phyloP scores from a whole-genome alignment of 2,329 filamentous ascomycete species.

The Dactylella cylindrospora region DNA sequence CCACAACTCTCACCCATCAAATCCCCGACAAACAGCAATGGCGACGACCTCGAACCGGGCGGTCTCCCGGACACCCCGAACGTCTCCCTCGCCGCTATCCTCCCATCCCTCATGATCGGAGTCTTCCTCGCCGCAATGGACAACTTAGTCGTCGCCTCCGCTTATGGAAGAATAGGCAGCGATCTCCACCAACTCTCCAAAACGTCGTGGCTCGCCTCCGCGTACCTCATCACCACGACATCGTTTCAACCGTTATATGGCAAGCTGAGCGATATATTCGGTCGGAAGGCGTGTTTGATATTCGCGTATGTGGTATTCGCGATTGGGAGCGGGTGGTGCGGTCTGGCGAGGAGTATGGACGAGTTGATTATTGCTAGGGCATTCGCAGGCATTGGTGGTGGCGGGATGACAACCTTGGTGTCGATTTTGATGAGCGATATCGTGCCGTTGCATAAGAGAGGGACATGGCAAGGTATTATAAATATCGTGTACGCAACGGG shows the following conservation, averaged over 20 bases:
- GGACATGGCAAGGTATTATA: constrained; percentile 72
- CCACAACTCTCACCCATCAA: constrained; percentile 6
- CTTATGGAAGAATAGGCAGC: constrained; percentile 74
- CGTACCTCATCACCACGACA: constrained; percentile 72
- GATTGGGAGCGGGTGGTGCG: constrained; percentile 65
- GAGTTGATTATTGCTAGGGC: constrained; percentile 66
- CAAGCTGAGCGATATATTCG: constrained; percentile 70
- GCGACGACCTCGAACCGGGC: neutral
- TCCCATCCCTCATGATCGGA: constrained; percentile 37
- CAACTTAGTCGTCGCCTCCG: constrained; percentile 67
- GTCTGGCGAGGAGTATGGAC: constrained; percentile 64
- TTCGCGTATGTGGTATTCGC: constrained; percentile 67
- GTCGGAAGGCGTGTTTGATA: constrained; percentile 66
- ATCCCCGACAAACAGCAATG: constrained; percentile 4
- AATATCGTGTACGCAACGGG: constrained; percentile 72
- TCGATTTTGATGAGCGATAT: constrained; percentile 71
- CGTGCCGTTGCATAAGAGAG: constrained; percentile 68
- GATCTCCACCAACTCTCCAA: constrained; percentile 73
- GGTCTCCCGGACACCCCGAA: constrained; percentile 15
- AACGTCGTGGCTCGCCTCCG: constrained; percentile 72
- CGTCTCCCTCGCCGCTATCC: constrained; percentile 20
- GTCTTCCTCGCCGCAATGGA: constrained; percentile 72
- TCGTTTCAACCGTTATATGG: constrained; percentile 75
- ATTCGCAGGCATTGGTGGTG: constrained; percentile 51
- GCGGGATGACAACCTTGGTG: constrained; percentile 56